These are phyloP conservation scores for Trichophyton mentagrophytes DNA, from an alignment of 2,329 filamentous ascomycete genomes.

Conservation along the genomic window DNA sequence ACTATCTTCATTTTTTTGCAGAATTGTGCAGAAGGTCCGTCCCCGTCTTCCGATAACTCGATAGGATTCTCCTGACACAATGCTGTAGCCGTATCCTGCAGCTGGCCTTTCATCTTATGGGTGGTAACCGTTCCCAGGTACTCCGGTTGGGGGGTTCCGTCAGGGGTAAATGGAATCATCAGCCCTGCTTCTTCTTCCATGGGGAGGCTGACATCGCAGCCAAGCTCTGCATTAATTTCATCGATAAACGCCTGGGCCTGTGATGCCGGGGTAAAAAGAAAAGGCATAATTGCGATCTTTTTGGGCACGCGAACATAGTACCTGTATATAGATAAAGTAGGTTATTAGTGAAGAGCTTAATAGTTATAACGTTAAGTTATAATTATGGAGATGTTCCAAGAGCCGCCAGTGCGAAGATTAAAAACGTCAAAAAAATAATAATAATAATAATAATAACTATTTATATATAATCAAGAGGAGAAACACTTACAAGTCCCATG, in stretches of 20 bases:
- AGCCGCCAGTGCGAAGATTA: no score
- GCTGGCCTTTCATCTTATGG: conserved; percentile 28
- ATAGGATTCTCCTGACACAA: conserved; percentile 8
- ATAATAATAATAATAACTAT: no score
- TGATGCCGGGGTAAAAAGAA: conserved; percentile 53
- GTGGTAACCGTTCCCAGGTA: conserved; percentile 50
- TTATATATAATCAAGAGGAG: background rate
- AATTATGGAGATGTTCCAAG: no score
- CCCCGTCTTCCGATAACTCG: conserved; percentile 7
- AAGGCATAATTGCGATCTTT: conserved; percentile 37
- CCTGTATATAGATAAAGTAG: conserved; percentile 29
- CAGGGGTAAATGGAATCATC: conserved; percentile 47
- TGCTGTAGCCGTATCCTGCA: conserved; percentile 20
- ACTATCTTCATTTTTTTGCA: conserved; percentile 42
- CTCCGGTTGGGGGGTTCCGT: conserved; percentile 50
- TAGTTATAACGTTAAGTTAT: no score
- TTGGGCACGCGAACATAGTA: conserved; percentile 53
- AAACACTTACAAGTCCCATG: conserved; percentile 65
- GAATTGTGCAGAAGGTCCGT: conserved; percentile 34
- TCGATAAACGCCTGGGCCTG: conserved; percentile 55
- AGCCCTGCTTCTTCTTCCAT: conserved; percentile 43
- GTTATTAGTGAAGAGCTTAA: background rate
- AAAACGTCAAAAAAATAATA: no score
- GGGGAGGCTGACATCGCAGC: conserved; percentile 47
- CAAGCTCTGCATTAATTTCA: conserved; percentile 46